Percentiles rank a stretch among this genome's conserved stretches.
phyloP scores from a whole-genome alignment of 345 rosid species.

The Jatropha curcas region DNA sequence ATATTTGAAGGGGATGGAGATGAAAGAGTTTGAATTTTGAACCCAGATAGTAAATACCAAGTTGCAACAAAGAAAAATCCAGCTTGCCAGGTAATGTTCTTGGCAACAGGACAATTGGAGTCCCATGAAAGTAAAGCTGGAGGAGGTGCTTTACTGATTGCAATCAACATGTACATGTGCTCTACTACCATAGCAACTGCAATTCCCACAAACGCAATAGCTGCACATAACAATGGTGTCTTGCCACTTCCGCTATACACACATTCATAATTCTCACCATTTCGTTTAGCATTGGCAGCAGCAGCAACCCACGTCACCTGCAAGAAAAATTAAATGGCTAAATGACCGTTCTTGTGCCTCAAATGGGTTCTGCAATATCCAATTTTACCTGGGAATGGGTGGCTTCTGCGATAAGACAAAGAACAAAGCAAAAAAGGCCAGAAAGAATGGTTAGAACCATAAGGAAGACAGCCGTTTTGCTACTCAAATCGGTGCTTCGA shows the following conservation, averaged over 20 bases:
- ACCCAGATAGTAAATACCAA: no score
- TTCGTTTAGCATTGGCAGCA: slow-evolving; percentile 7
- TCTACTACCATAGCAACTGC: slow-evolving; percentile 70
- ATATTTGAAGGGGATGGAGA: no score
- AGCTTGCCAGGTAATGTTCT: slow-evolving; percentile 61
- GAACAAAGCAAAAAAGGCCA: slow-evolving; percentile 74
- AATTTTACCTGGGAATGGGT: slow-evolving; percentile 71
- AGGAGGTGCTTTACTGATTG: slow-evolving; percentile 63
- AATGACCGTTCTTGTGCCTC: not conserved
- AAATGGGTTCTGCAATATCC: not conserved
- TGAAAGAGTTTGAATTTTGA: no score
- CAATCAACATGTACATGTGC: slow-evolving; percentile 63
- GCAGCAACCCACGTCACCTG: slow-evolving; percentile 57
- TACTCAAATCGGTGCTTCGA: slow-evolving; percentile 54
- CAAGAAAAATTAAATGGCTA: slow-evolving; percentile 2
- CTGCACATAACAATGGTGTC: slow-evolving; percentile 63
- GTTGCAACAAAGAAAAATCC: slow-evolving; percentile 75
- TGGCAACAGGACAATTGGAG: slow-evolving; percentile 39
- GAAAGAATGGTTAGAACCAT: slow-evolving; percentile 56
- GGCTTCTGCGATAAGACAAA: slow-evolving; percentile 88
- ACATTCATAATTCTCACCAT: slow-evolving; percentile 42
- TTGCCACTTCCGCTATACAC: slow-evolving; percentile 71
- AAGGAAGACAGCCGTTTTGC: slow-evolving; percentile 61
- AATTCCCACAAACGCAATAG: slow-evolving; percentile 57
- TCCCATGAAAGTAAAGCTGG: slow-evolving; percentile 50